These are phyloP conservation scores for Xylaria digitata DNA, from an alignment of 2,329 filamentous ascomycete genomes.

Conservation along the genomic window DNA sequence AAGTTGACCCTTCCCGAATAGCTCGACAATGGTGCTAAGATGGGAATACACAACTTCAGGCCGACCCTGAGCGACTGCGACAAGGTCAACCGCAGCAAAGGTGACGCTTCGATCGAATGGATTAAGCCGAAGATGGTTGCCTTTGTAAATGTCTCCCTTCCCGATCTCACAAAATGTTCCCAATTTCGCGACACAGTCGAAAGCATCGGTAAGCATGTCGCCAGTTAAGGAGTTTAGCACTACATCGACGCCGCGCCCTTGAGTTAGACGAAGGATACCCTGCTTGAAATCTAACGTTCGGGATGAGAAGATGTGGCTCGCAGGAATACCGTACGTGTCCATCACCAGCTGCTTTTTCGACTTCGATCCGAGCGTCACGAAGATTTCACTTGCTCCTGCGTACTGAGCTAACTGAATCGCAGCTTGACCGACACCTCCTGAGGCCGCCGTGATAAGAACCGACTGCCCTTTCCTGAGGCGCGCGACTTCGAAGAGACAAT, in stretches of 20 bases:
- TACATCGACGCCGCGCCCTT: constrained; percentile 42
- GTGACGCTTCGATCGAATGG: constrained; percentile 47
- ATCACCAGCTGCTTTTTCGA: constrained; percentile 47
- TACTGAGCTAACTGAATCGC: constrained; percentile 40
- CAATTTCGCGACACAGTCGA: constrained; percentile 50
- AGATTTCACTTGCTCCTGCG: constrained; percentile 44
- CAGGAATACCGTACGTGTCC: constrained; percentile 46
- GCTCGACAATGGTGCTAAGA: constrained; percentile 17
- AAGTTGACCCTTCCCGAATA: constrained; percentile 22
- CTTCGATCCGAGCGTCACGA: constrained; percentile 46
- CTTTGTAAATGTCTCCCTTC: constrained; percentile 48
- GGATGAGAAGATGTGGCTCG: constrained; percentile 47
- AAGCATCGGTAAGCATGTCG: constrained; percentile 45
- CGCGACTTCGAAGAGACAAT: constrained; percentile 46
- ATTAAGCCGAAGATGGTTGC: constrained; percentile 51
- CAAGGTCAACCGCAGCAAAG: constrained; percentile 36
- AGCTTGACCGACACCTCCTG: constrained; percentile 41
- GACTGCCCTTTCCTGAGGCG: constrained; percentile 42
- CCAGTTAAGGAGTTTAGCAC: constrained; percentile 42
- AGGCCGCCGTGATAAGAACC: constrained; percentile 43
- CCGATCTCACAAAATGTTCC: constrained; percentile 52
- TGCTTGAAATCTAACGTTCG: constrained; percentile 44
- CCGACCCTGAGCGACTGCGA: constrained; percentile 26
- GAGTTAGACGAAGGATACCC: constrained; percentile 42
- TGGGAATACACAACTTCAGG: constrained; percentile 26